Percentiles rank a stretch among this genome's conserved stretches.
phyloP scores from a whole-genome alignment of 768 basidiomycete genomes.

The Lactifluus piperatus region DNA sequence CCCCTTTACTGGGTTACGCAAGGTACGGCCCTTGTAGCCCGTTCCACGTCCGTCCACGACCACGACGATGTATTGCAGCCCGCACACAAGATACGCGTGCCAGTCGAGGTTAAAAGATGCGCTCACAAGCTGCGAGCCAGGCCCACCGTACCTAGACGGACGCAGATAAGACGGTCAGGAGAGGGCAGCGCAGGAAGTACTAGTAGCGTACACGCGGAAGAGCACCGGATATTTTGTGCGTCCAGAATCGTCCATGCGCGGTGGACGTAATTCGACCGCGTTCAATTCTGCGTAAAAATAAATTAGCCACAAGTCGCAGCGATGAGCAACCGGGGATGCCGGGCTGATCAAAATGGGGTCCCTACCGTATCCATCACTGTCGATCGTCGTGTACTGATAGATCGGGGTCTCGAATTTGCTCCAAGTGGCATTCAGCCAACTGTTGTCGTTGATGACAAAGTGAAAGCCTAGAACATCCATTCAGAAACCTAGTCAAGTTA shows the following conservation, averaged over 20 bases:
- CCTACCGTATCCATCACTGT: constrained; percentile 69
- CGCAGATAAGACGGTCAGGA: not conserved
- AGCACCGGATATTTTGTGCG: constrained; percentile 92
- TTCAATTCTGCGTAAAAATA: constrained; percentile 57
- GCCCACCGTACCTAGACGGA: constrained; percentile 74
- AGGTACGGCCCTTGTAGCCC: constrained; percentile 75
- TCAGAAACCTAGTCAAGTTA: not conserved
- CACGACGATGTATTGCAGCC: constrained; percentile 78
- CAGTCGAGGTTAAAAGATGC: constrained; percentile 64
- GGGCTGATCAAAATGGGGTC: not conserved
- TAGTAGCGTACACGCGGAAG: constrained; percentile 60
- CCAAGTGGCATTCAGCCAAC: constrained; percentile 52
- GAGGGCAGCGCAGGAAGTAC: not conserved
- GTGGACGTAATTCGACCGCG: constrained; percentile 85
- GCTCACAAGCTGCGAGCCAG: constrained; percentile 71
- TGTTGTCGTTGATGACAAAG: constrained; percentile 65
- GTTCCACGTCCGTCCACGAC: constrained; percentile 91
- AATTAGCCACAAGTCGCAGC: not conserved
- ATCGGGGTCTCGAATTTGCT: constrained; percentile 64
- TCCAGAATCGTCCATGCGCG: constrained; percentile 90
- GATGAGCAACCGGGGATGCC: not conserved
- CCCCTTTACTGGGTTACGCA: constrained; percentile 83
- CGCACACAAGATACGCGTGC: constrained; percentile 80
- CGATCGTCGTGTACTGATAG: constrained; percentile 59
- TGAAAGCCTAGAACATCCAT: constrained; percentile 42